Conservation (phyloP, 2,329 filamentous ascomycete species). For the Claviceps maximensis region DNA sequence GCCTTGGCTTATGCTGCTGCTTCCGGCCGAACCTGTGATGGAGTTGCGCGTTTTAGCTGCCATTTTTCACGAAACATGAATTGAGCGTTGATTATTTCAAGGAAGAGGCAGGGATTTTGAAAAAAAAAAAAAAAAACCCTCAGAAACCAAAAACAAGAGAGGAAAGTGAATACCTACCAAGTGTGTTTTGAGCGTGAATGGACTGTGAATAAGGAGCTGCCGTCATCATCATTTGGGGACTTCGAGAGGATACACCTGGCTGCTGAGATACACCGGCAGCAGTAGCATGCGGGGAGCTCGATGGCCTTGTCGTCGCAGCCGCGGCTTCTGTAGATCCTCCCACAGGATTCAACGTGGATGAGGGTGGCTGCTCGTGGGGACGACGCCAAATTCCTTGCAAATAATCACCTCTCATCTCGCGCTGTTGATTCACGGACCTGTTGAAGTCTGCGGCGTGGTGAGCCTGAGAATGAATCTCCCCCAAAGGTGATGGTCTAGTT, state of each 20-base stretch:
- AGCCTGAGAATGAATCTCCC: constrained; percentile 75
- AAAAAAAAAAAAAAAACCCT: neutral
- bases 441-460: constrained; percentile 86
- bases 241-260: constrained; percentile 45
- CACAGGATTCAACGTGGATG: constrained; percentile 33
- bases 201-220: constrained; percentile 56
- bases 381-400: constrained; percentile 71
- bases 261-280: constrained; percentile 43
- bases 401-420: constrained; percentile 66
- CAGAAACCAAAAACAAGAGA: constrained; percentile 22
- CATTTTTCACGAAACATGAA: neutral
- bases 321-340: constrained; percentile 30
- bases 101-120: neutral
- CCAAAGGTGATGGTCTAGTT: constrained; percentile 59
- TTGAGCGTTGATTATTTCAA: neutral
- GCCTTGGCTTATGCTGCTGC: constrained; percentile 36
- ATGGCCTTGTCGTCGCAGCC: constrained; percentile 36
- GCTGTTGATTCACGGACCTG: constrained; percentile 67
- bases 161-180: constrained; percentile 54
- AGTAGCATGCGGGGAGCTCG: constrained; percentile 45
- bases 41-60: neutral
- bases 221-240: constrained; percentile 54
- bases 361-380: constrained; percentile 61
- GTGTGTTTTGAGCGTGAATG: constrained; percentile 55
- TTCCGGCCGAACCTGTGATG: constrained; percentile 36